Base-by-base conservation (phyloP, 345 rosid species). In the Rhizophora apiculata region DNA sequence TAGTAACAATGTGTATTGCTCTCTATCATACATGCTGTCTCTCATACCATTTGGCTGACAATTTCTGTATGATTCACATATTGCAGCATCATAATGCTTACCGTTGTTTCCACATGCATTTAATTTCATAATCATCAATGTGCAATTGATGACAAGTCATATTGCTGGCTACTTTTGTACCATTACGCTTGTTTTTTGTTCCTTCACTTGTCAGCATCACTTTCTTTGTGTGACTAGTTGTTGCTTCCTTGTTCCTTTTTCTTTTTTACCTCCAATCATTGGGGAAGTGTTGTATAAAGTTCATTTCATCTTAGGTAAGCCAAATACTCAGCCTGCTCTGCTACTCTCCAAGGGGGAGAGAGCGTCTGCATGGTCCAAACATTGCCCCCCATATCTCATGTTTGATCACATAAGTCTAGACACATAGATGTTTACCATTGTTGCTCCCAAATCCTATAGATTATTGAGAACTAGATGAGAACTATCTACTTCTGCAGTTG, bases 1-100 rank as follows among this genome's bases (percentile, higher is more conserved):
- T 95, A 86, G 63, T 69, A 16, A 74, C 65, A 54, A 58, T 64
- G 48, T 46, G 21, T 22, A 51, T 15, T n/a, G 22, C 34, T 62
- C 21, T 51, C 43, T 69, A 53, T 24, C 31, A 24, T 56, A 27
- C 52, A 3, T 54, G 31, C 22, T 30, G 16, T 30, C 26, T 56
- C 1, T 24, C 16, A 1, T 10, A 9, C 26, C 24, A 2, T 63
- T 71, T 56, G 18, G 24, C 10, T 8, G 22, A 18, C 32, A 6
- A 6, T 48, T n/a, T 21, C 48, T 56, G 62, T 43, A 39, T 36
- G 31, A 30, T 58, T 52, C 52, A 8, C 29, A 3, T 65, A 8
- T 29, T 51, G 68, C 49, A 43, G 18, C 37, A 7, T 11, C 16
- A 39, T 9, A 39, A 39, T 39, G 16, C 16, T 43, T 13, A 13